Base-by-base conservation (phyloP, 1,284 basidiomycete species). In the Hymenochaete sp. region DNA sequence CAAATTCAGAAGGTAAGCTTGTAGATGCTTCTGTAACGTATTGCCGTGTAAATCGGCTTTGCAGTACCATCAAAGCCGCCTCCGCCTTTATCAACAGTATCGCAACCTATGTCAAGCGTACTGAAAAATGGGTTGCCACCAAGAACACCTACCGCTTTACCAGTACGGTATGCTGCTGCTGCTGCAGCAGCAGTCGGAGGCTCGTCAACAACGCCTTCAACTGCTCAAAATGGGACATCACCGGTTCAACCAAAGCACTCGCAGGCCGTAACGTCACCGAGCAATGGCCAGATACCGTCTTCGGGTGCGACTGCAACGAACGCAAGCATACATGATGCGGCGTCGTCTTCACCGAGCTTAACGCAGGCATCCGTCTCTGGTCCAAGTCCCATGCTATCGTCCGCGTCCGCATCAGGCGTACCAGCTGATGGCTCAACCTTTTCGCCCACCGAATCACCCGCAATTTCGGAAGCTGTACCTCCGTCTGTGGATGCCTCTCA, bases 91-190 rank as follows among this genome's bases (percentile, higher is more conserved):
- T 73, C 82, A 48, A 89, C 91, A 62, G 69, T 73, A 6, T 79
- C 82, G 53, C 80, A 82, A 58, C 83, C 86, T 1, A 88, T 89
- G 82, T 71, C 86, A 54, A 82, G 79, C 58, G 77, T 89, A 52
- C 63, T 89, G 50, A 89, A 88, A 62, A 74, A 75, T 43, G 75
- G 79, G 25, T 61, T 83, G 21, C 73, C 71, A 19, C 63, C 77
- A 47, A 71, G 72, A 52, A 71, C 67, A 37, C 64, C 69, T 59
- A 39, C 70, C n/a, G 62, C 75, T 16, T 60, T 88, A 42, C 85
- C 91, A 21, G 90, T 95, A 58, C 76, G 87, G 41, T 97, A 97
- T 59, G 88, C 93, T 26, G 80, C 90, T 6, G 92, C 91, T 0
- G 93, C 92, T 2, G 92, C 91, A 1, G 91, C 90, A 0, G 89